phyloP scores from a whole-genome alignment of 2,329 filamentous ascomycete genomes.

The Aulographum hederae region DNA sequence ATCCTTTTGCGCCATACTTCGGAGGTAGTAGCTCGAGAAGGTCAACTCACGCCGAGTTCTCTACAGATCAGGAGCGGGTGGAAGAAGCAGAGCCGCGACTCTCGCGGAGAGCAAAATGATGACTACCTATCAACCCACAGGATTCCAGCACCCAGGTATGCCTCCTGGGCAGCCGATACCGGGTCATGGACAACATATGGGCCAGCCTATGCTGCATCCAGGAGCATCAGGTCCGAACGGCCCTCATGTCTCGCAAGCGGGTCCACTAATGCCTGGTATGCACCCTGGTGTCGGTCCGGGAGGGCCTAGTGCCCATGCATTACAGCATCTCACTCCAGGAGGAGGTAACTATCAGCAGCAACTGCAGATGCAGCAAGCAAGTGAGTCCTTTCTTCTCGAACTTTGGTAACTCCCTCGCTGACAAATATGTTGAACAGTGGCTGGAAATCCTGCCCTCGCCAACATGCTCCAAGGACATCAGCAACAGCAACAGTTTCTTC shows the following conservation, averaged over 20 bases:
- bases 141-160: conserved; percentile 56
- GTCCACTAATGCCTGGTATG: conserved; percentile 59
- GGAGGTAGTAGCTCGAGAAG: no score
- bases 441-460: background rate
- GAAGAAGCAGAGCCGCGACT: no score
- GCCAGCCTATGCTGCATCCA: conserved; percentile 55
- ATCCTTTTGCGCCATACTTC: no score
- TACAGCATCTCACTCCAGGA: conserved; percentile 53
- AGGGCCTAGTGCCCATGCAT: conserved; percentile 36
- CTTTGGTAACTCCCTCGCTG: background rate
- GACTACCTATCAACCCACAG: conserved; percentile 47
- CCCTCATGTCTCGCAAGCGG: conserved; percentile 51
- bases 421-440: background rate
- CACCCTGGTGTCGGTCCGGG: conserved; percentile 45
- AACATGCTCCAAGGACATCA: conserved; percentile 15
- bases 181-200: conserved; percentile 50
- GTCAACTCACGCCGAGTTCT: no score
- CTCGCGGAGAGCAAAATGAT: conserved; percentile 35
- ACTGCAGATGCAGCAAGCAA: conserved; percentile 21
- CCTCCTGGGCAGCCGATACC: conserved; percentile 45
- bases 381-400: conserved; percentile 12
- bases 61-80: no score
- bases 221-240: conserved; percentile 53
- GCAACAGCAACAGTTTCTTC: conserved; percentile 14
- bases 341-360: conserved; percentile 36